A percentile compares a stretch with the other conserved stretches of the same genome.
phyloP scores from a whole-genome alignment of 2,329 filamentous ascomycete species.

The Myriosclerotinia scirpicola region DNA sequence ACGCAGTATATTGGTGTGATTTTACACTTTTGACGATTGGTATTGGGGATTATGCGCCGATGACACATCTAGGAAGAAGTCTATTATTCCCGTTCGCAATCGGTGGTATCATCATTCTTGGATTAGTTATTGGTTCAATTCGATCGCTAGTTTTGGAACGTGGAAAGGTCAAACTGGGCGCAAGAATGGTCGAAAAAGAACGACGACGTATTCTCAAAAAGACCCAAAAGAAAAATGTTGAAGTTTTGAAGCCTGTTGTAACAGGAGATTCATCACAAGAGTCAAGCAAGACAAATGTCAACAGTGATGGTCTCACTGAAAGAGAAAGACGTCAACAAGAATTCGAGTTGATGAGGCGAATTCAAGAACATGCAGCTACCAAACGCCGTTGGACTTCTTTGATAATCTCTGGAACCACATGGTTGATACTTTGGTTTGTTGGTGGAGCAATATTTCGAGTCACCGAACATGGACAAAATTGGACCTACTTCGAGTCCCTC shows the following conservation, averaged over 20 bases:
- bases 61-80: slow-evolving; percentile 59
- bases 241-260: slow-evolving; percentile 49
- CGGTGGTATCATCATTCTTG: slow-evolving; percentile 79
- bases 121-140: slow-evolving; percentile 79
- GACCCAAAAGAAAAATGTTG: slow-evolving; percentile 49
- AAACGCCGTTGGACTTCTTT: slow-evolving; percentile 76
- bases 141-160: slow-evolving; percentile 63
- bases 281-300: neutral
- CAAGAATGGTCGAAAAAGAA: slow-evolving; percentile 60
- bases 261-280: slow-evolving; percentile 15
- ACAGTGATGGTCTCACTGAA: slow-evolving; percentile 43
- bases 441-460: slow-evolving; percentile 72
- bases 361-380: slow-evolving; percentile 64
- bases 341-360: slow-evolving; percentile 78
- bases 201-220: slow-evolving; percentile 50
- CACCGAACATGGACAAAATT: slow-evolving; percentile 53
- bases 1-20: slow-evolving; percentile 78
- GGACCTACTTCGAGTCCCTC: slow-evolving; percentile 77
- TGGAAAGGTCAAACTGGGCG: slow-evolving; percentile 53
- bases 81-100: slow-evolving; percentile 82
- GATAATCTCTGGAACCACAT: slow-evolving; percentile 64
- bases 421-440: slow-evolving; percentile 74
- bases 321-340: slow-evolving; percentile 65
- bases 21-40: slow-evolving; percentile 67
- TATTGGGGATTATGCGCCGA: slow-evolving; percentile 55